Conservation (phyloP, 2,329 filamentous ascomycete species). For the Alternaria dauci region DNA sequence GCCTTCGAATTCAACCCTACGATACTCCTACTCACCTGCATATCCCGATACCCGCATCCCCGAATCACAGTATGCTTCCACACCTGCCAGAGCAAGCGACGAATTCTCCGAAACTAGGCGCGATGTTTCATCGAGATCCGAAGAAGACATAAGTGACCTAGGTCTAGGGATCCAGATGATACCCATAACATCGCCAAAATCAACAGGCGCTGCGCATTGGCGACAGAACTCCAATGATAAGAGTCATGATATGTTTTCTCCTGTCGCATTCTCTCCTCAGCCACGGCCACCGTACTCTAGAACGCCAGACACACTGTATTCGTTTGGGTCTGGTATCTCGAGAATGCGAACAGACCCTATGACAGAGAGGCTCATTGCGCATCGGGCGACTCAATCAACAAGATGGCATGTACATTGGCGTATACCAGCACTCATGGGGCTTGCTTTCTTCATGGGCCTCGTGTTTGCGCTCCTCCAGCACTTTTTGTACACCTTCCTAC, state of each 20-base stretch:
- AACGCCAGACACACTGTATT: conserved; percentile 33
- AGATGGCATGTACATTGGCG: conserved; percentile 51
- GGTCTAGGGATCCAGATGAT: conserved; percentile 42
- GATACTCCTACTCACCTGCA: conserved; percentile 23
- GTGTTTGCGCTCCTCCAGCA: conserved; percentile 44
- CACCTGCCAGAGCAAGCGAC: conserved; percentile 29
- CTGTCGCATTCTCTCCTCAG: conserved; percentile 18
- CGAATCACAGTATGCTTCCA: conserved; percentile 25
- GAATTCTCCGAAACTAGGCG: conserved; percentile 17
- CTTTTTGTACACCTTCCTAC: conserved; percentile 41
- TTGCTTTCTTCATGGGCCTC: conserved; percentile 40
- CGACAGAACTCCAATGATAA: conserved; percentile 21
- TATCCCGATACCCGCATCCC: conserved; percentile 29
- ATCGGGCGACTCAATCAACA: conserved; percentile 42
- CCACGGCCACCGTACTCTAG: conserved; percentile 25
- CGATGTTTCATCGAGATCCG: conserved; percentile 27
- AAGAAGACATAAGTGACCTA: conserved; percentile 27
- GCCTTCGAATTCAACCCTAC: neutral
- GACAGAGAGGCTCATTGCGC: conserved; percentile 43
- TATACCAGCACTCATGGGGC: conserved; percentile 37
- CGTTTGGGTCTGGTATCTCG: conserved; percentile 29
- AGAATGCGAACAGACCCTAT: conserved; percentile 40
- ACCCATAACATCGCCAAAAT: conserved; percentile 31
- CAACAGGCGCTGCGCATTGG: conserved; percentile 31
- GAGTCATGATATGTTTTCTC: conserved; percentile 31